Percentiles rank a stretch among this genome's conserved stretches.
Conservation (phyloP, 2,329 filamentous ascomycete genomes). For the Myotisia sp. region DNA sequence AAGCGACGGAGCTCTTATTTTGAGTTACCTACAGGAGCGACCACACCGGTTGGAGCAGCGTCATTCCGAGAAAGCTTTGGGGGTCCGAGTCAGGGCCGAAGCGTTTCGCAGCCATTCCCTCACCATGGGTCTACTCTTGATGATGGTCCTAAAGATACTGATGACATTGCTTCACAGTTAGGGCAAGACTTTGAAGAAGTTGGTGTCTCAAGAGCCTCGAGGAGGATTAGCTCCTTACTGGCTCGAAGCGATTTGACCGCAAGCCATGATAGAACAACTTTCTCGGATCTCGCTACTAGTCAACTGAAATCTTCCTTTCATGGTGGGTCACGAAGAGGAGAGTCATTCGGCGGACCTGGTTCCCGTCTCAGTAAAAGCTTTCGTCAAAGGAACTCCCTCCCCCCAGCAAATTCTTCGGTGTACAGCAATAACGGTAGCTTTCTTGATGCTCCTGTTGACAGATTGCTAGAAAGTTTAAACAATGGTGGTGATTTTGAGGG, state of each 20-base stretch:
- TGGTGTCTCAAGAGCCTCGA: slow-evolving; percentile 45
- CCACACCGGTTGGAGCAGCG: slow-evolving; percentile 55
- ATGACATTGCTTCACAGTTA: slow-evolving; percentile 54
- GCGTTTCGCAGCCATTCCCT: slow-evolving; percentile 24
- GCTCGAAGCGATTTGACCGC: slow-evolving; percentile 76
- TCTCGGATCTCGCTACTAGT: slow-evolving; percentile 51
- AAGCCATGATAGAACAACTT: slow-evolving; percentile 67
- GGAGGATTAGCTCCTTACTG: slow-evolving; percentile 80
- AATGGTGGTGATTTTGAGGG: slow-evolving; percentile 50
- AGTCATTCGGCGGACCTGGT: slow-evolving; percentile 59
- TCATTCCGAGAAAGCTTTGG: slow-evolving; percentile 67
- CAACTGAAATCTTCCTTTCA: slow-evolving; percentile 23
- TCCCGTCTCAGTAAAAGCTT: slow-evolving; percentile 47
- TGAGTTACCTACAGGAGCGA: slow-evolving; percentile 51
- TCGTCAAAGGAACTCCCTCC: slow-evolving; percentile 42
- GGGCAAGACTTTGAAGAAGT: slow-evolving; percentile 50
- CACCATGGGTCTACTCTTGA: slow-evolving; percentile 28
- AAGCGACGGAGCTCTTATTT: slow-evolving; percentile 54
- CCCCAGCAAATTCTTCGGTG: slow-evolving; percentile 34
- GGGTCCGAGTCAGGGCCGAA: slow-evolving; percentile 32
- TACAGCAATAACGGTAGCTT: slow-evolving; percentile 45
- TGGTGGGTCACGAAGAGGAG: slow-evolving; percentile 46
- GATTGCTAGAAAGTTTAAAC: slow-evolving; percentile 53
- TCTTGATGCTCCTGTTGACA: slow-evolving; percentile 54
- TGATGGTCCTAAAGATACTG: slow-evolving; percentile 41